Evolutionary conservation across 176 grass and related monocot species (phyloP), one percentile per base, ranked within the genome.

Genomic region (Musa itinerans): DNA sequence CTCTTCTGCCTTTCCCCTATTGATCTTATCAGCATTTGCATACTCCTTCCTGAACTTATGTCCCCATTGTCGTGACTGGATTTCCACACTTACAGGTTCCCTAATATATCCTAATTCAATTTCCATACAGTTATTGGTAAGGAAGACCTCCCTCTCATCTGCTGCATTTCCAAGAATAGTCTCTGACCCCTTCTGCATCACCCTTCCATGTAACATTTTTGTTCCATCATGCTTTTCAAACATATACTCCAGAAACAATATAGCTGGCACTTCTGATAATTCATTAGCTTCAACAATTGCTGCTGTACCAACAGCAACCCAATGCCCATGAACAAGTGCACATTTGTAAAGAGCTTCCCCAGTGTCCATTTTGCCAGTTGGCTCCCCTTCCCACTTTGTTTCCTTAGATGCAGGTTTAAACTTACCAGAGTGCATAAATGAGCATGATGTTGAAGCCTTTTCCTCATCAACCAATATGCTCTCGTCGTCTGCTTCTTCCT

Each of bases 101-200:
- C 92, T 99, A 50, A 99, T 71, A 81, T 88, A 86, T 16, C 62
- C 83, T 79, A 99, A 69, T 83, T 95, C 89, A 82, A 95, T 89
- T 64, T 99, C 91, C 73, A 94, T 80, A 83, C 96, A 99, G 63
- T 99, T 86, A 81, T 92, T 89, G 22, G 85, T 87, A 54, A 99
- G 70, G 83, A 99, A 99, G 55, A 99, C 68, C 57, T 99, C 96
- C 66, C 96, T 99, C 80, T 92, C 91, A 78, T 89, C 89, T 78
- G 96, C 88, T 59, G 96, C 85, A 94, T 99, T 99, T 83, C 87
- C 91, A 69, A 99, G 96, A 78, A 95, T 63, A 48, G 96, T 99
- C 27, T 95, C 65, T 53, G 73, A 85, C 51, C 96, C 96, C 72
- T 83, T 89, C 59, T 84, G 84, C 74, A 99, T 49, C 2, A 86